Percentiles rank a stretch among this genome's conserved stretches.
phyloP scores from a whole-genome alignment of 306 rosid genomes.

The Argentina anserina region DNA sequence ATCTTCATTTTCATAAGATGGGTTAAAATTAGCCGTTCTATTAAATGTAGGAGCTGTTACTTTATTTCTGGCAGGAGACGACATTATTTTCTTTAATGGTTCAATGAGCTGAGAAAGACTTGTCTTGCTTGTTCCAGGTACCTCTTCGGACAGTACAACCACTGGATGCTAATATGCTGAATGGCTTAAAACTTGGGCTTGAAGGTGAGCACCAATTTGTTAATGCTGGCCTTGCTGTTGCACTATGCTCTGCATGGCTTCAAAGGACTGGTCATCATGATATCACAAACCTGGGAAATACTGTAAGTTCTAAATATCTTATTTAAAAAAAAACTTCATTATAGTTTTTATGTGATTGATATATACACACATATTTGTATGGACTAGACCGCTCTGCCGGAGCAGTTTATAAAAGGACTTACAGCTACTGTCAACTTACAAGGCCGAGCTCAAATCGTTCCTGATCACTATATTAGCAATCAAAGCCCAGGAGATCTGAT shows the following conservation, averaged over 20 bases:
- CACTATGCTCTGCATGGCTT: conserved; percentile 86
- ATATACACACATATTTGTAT: conserved; percentile 13
- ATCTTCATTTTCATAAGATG: neutral
- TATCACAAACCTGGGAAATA: conserved; percentile 36
- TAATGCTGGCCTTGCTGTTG: conserved; percentile 92
- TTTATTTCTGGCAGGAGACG: neutral
- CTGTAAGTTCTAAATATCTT: conserved; percentile 45
- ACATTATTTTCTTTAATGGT: neutral
- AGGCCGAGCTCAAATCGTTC: conserved; percentile 93
- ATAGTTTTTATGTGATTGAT: conserved; percentile 22
- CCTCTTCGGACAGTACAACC: conserved; percentile 62
- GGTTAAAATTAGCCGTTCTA: conserved; percentile 19
- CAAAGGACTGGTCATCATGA: conserved; percentile 61
- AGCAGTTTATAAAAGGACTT: conserved; percentile 74
- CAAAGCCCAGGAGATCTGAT: conserved; percentile 55
- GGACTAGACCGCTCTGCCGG: conserved; percentile 64
- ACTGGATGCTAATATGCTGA: conserved; percentile 57
- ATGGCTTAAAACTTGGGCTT: conserved; percentile 78
- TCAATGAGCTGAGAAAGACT: conserved; percentile 28
- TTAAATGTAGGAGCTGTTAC: conserved; percentile 22
- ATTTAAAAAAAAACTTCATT: conserved; percentile 6
- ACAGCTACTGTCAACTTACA: conserved; percentile 65
- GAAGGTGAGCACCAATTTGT: conserved; percentile 92
- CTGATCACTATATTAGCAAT: conserved; percentile 42
- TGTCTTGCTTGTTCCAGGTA: conserved; percentile 46